A percentile compares a stretch with the other conserved stretches of the same genome.
Evolutionary conservation across 2,329 filamentous ascomycete species (phyloP).

Genomic region (Colletotrichum godetiae): DNA sequence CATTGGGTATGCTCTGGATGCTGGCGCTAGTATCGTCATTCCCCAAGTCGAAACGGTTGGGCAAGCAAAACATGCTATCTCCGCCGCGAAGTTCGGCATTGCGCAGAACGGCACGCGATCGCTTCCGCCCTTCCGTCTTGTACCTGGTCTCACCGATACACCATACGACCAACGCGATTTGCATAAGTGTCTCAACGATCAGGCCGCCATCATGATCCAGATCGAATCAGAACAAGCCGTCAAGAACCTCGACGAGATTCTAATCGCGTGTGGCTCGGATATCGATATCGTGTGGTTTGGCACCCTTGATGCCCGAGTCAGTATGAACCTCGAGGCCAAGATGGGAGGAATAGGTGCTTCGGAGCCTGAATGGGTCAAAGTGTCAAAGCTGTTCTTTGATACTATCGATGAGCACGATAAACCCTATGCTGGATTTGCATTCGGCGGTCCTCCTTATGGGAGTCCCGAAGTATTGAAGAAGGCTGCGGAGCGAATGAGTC

Average conservation of each 20-base stretch:
- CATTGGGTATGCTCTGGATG: slow-evolving; percentile 59
- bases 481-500: slow-evolving; percentile 41
- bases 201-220: slow-evolving; percentile 61
- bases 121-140: slow-evolving; percentile 54
- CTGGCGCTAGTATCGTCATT: slow-evolving; percentile 57
- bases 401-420: slow-evolving; percentile 58
- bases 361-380: slow-evolving; percentile 55
- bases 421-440: slow-evolving; percentile 49
- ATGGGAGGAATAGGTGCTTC: slow-evolving; percentile 42
- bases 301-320: slow-evolving; percentile 54
- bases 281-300: slow-evolving; percentile 62
- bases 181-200: slow-evolving; percentile 54
- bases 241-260: slow-evolving; percentile 59
- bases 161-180: slow-evolving; percentile 47
- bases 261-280: slow-evolving; percentile 53
- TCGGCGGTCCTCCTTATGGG: slow-evolving; percentile 41
- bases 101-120: slow-evolving; percentile 54
- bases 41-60: slow-evolving; percentile 61
- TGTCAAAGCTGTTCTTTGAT: slow-evolving; percentile 48
- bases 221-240: slow-evolving; percentile 55
- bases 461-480: slow-evolving; percentile 40
- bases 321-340: slow-evolving; percentile 53
- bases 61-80: slow-evolving; percentile 54
- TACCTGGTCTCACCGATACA: slow-evolving; percentile 53
- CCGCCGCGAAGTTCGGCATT: slow-evolving; percentile 56